These are phyloP conservation scores for Saccharomycopsis javanensis DNA, from an alignment of 805 yeast genomes.

Conservation along the genomic window DNA sequence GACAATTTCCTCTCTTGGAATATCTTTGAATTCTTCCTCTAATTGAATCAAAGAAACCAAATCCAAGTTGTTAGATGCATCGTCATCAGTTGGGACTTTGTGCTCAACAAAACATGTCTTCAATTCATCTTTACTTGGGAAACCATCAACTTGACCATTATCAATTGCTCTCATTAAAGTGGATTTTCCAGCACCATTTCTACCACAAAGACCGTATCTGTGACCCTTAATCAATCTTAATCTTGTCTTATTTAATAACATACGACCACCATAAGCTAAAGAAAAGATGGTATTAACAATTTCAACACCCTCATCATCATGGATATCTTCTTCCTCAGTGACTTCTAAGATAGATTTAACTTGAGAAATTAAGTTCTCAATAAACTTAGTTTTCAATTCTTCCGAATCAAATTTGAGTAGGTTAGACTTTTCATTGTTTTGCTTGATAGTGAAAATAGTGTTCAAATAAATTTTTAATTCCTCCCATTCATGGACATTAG, in stretches of 20 bases:
- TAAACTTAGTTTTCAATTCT: slow-evolving; percentile 31
- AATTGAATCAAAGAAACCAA: slow-evolving; percentile 79
- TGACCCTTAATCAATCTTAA: slow-evolving; percentile 86
- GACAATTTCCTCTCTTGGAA: slow-evolving; percentile 62
- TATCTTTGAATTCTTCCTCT: slow-evolving; percentile 68
- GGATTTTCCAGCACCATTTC: slow-evolving; percentile 98
- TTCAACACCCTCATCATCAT: slow-evolving; percentile 73
- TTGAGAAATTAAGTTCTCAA: slow-evolving; percentile 36
- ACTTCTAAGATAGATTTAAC: slow-evolving; percentile 48
- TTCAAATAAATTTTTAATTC: slow-evolving; percentile 45
- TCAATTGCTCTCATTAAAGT: slow-evolving; percentile 95
- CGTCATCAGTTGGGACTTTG: slow-evolving; percentile 85
- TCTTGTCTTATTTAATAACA: slow-evolving; percentile 89
- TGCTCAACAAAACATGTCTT: slow-evolving; percentile 97
- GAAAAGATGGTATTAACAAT: slow-evolving; percentile 93
- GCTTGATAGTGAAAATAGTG: slow-evolving; percentile 28
- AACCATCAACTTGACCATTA: slow-evolving; percentile 93
- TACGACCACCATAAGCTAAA: slow-evolving; percentile 93
- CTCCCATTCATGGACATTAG: slow-evolving; percentile 69
- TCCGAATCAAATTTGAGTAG: slow-evolving; percentile 23
- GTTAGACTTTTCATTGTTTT: slow-evolving; percentile 20
- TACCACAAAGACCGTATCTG: slow-evolving; percentile 94
- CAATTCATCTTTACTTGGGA: slow-evolving; percentile 80
- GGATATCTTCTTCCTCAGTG: slow-evolving; percentile 44
- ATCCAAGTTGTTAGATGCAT: slow-evolving; percentile 58